Conservation (phyloP, 2,329 filamentous ascomycete genomes). For the Talaromyces sp. region DNA sequence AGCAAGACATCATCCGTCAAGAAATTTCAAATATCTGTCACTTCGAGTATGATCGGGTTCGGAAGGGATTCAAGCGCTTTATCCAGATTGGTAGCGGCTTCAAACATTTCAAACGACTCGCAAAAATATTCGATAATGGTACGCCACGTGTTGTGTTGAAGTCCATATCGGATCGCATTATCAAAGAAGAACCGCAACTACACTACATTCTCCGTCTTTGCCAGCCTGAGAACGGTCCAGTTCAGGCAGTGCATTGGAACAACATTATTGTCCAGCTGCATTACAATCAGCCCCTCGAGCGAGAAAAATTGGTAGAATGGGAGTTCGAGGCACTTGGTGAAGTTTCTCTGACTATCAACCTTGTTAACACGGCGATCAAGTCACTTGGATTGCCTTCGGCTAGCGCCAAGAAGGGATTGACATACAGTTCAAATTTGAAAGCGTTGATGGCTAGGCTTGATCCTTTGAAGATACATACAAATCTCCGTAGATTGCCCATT, state of each 20-base stretch:
- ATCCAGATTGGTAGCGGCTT: constrained; percentile 35
- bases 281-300: background rate
- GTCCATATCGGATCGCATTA: constrained; percentile 40
- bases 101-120: constrained; percentile 45
- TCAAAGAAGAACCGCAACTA: constrained; percentile 38
- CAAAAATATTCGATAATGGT: constrained; percentile 33
- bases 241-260: constrained; percentile 28
- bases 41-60: constrained; percentile 42
- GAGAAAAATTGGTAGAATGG: background rate
- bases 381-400: constrained; percentile 41
- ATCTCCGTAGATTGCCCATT: constrained; percentile 39
- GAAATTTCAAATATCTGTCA: constrained; percentile 47
- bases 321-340: background rate
- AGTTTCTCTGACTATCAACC: background rate
- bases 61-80: constrained; percentile 41
- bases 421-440: constrained; percentile 34
- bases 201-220: constrained; percentile 48
- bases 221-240: constrained; percentile 34
- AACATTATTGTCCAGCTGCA: background rate
- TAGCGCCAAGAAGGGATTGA: constrained; percentile 40
- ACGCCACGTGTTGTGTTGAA: constrained; percentile 41
- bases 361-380: background rate
- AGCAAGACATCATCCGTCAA: constrained; percentile 40
- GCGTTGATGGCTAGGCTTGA: constrained; percentile 40
- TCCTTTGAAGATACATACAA: constrained; percentile 37